Evolutionary conservation across 2,329 filamentous ascomycete species (phyloP).

Genomic region (Seiridium cupressi): DNA sequence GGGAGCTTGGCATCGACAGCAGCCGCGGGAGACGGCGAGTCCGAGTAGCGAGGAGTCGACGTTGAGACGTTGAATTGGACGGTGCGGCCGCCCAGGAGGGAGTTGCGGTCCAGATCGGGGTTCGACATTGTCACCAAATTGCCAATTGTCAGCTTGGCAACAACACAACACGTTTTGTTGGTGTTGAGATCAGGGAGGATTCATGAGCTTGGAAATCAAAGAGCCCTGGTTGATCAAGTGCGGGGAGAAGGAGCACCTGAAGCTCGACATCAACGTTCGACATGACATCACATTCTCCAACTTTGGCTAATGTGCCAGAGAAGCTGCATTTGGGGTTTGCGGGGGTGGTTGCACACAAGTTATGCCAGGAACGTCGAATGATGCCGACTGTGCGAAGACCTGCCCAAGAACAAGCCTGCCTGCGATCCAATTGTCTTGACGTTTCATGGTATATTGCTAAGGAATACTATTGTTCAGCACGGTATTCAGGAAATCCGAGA

Average conservation of each 20-base stretch:
- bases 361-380: not conserved
- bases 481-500: no score
- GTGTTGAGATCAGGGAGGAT: not conserved
- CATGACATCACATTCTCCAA: conserved; percentile 3
- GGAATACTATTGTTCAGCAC: no score
- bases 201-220: not conserved
- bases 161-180: not conserved
- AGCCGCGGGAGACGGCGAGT: not conserved
- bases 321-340: not conserved
- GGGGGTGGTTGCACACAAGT: not conserved
- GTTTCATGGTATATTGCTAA: no score
- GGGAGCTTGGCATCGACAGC: not conserved
- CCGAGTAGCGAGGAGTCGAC: not conserved
- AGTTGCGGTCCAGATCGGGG: conserved; percentile 5
- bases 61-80: conserved; percentile 7
- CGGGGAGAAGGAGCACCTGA: not conserved
- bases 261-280: not conserved
- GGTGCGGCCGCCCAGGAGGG: conserved; percentile 4
- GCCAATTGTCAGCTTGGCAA: not conserved
- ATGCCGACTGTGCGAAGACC: not conserved
- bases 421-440: no score
- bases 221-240: not conserved
- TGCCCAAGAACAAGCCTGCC: no score
- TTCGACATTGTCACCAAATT: conserved; percentile 4
- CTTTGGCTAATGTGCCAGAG: not conserved